Conservation (phyloP, 2,329 filamentous ascomycete species). For the Phialophora verrucosa region DNA sequence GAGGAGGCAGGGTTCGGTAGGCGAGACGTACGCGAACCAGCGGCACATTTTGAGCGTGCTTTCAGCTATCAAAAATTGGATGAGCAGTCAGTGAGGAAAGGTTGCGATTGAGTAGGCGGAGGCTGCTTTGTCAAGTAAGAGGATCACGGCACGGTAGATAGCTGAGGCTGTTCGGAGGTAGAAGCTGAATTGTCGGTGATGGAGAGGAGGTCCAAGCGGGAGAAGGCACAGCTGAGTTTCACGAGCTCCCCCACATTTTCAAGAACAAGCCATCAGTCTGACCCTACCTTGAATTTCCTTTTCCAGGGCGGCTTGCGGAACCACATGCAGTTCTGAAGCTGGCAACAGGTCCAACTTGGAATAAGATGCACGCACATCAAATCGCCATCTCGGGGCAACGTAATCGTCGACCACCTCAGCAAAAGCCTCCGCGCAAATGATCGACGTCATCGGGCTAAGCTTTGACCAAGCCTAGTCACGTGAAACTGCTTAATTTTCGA, state of each 20-base stretch:
- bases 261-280: not conserved
- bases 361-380: slow-evolving; percentile 13
- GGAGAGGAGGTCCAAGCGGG: not conserved
- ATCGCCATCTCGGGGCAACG: slow-evolving; percentile 6
- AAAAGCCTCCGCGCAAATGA: not conserved
- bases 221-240: not conserved
- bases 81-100: not conserved
- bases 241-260: slow-evolving; percentile 7
- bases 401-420: slow-evolving; percentile 15
- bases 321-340: not conserved
- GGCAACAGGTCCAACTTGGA: slow-evolving; percentile 15
- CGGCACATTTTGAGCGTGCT: slow-evolving; percentile 51
- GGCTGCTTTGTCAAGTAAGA: not conserved
- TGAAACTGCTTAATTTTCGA: not conserved
- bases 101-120: not conserved
- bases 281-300: not conserved
- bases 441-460: slow-evolving; percentile 9
- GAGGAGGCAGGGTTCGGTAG: slow-evolving; percentile 59
- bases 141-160: slow-evolving; percentile 6
- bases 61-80: not conserved
- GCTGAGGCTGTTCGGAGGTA: slow-evolving; percentile 11
- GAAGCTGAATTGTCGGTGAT: not conserved
- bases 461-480: slow-evolving; percentile 3
- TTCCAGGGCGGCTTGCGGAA: not conserved
- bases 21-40: slow-evolving; percentile 63